phyloP scores from a whole-genome alignment of 73 alveolate species.

The Uronychia setigera region DNA sequence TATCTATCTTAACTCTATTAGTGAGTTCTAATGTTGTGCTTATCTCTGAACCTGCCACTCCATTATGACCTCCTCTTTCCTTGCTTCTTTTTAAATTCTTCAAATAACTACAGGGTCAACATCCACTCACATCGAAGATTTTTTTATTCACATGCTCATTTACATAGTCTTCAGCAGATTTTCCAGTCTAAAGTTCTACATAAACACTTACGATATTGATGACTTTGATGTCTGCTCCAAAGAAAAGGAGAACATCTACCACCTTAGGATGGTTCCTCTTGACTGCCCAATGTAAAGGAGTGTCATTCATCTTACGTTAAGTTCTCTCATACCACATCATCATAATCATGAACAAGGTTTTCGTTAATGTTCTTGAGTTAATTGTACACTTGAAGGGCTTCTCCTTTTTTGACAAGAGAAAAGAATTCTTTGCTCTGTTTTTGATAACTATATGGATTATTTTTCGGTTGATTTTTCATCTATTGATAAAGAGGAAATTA shows the following conservation, averaged over 20 bases:
- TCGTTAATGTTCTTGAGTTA: not conserved
- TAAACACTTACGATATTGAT: not conserved
- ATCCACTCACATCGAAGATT: not conserved
- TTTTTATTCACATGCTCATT: not conserved
- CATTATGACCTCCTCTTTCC: not conserved
- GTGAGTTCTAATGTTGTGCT: too few species aligned
- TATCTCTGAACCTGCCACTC: not conserved
- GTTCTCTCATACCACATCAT: not conserved
- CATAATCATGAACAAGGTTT: not conserved
- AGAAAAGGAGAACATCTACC: not conserved
- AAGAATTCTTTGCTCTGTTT: not conserved
- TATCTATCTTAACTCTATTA: too few species aligned
- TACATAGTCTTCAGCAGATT: not conserved
- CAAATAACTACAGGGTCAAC: too few species aligned
- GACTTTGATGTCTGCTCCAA: not conserved
- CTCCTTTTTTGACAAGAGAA: not conserved
- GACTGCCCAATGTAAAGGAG: not conserved
- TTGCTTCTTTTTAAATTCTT: not conserved
- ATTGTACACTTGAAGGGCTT: not conserved
- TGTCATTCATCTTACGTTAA: not conserved
- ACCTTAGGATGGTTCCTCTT: not conserved
- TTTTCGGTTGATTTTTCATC: not conserved
- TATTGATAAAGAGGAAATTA: not conserved
- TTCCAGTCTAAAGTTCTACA: not conserved
- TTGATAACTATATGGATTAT: not conserved